Conservation (phyloP, 805 yeast species). For the Naumovozyma baii region DNA sequence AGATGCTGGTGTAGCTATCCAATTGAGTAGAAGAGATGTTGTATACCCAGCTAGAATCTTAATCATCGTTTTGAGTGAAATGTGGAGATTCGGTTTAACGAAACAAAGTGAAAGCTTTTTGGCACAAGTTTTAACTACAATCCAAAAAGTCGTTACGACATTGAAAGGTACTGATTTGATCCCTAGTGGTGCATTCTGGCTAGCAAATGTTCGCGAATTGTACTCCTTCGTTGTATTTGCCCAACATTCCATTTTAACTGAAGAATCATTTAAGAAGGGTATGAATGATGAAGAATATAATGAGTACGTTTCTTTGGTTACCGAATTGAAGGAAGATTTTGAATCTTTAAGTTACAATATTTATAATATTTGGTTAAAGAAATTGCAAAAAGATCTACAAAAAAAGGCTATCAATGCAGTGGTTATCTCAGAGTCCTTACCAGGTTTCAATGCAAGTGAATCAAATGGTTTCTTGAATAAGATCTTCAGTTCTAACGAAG, state of each 20-base stretch:
- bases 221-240: conserved; percentile 92
- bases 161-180: conserved; percentile 79
- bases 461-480: conserved; percentile 70
- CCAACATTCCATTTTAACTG: conserved; percentile 79
- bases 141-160: conserved; percentile 73
- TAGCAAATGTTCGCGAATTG: conserved; percentile 90
- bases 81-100: conserved; percentile 96
- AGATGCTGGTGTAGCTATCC: conserved; percentile 73
- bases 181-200: conserved; percentile 94
- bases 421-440: conserved; percentile 86
- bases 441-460: conserved; percentile 90
- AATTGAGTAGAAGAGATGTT: conserved; percentile 78
- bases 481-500: conserved; percentile 61
- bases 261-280: conserved; percentile 67
- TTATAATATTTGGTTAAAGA: conserved; percentile 95
- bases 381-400: conserved; percentile 80
- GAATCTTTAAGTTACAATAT: conserved; percentile 88
- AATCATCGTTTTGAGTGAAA: conserved; percentile 83
- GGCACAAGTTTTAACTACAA: conserved; percentile 78
- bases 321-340: conserved; percentile 87
- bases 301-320: conserved; percentile 80
- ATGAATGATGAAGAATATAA: conserved; percentile 86
- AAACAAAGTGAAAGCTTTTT: conserved; percentile 83
- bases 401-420: conserved; percentile 93
- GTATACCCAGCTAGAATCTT: conserved; percentile 93